These are phyloP conservation scores for Exophiala aquamarina DNA, from an alignment of 2,329 filamentous ascomycete genomes.

Conservation along the genomic window DNA sequence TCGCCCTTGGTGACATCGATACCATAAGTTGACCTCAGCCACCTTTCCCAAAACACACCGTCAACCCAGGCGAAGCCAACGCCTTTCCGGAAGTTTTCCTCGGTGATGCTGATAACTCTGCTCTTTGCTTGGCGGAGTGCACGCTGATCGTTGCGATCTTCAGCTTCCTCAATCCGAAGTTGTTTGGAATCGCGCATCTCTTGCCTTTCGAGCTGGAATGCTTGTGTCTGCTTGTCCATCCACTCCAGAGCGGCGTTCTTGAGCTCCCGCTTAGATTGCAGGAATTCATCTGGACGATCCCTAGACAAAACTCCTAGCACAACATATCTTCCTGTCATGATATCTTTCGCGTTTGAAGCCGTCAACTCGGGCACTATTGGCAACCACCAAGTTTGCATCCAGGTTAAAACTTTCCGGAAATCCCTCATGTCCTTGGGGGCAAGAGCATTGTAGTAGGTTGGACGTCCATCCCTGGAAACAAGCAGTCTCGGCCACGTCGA, in stretches of 20 bases:
- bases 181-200: conserved; percentile 94
- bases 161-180: conserved; percentile 90
- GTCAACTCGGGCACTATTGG: conserved; percentile 94
- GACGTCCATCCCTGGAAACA: conserved; percentile 83
- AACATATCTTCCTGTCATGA: conserved; percentile 94
- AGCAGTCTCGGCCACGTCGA: conserved; percentile 93
- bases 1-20: conserved; percentile 84
- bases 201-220: conserved; percentile 90
- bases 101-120: conserved; percentile 88
- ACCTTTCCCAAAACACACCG: conserved; percentile 94
- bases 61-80: conserved; percentile 97
- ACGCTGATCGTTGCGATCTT: conserved; percentile 87
- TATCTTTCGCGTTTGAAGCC: conserved; percentile 84
- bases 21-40: conserved; percentile 93
- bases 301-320: conserved; percentile 86
- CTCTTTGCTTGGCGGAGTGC: conserved; percentile 84
- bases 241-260: conserved; percentile 95
- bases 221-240: conserved; percentile 93
- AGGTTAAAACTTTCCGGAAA: conserved; percentile 72
- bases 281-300: conserved; percentile 75
- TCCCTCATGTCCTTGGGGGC: conserved; percentile 92
- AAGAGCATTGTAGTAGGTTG: conserved; percentile 85
- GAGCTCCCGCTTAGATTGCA: conserved; percentile 77
- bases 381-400: conserved; percentile 97
- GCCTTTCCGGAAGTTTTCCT: conserved; percentile 74